phyloP scores from a whole-genome alignment of 495 filamentous ascomycete species.

The Neurospora sp. region DNA sequence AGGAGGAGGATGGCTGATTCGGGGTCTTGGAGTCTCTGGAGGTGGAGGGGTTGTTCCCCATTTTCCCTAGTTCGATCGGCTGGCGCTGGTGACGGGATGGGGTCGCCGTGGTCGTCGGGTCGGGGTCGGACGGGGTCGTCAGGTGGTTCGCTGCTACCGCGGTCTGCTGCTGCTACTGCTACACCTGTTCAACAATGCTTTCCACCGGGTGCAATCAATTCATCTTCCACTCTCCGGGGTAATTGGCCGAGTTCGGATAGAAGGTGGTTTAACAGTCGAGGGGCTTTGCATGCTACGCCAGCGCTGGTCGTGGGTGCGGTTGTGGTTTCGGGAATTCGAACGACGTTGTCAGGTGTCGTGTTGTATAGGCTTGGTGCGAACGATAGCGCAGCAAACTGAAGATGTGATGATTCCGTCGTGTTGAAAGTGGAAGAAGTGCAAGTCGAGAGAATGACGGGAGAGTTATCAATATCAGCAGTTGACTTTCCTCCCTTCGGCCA shows the following conservation, averaged over 20 bases:
- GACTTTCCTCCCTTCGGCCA: neutral
- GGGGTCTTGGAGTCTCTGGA: conserved; percentile 9
- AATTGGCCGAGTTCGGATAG: neutral
- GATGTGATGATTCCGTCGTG: neutral
- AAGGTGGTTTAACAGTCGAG: neutral
- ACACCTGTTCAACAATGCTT: neutral
- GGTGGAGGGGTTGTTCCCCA: conserved; percentile 30
- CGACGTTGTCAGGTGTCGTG: neutral
- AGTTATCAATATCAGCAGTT: neutral
- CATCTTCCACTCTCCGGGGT: neutral
- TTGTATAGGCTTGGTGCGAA: neutral
- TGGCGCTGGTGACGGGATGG: neutral
- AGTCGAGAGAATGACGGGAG: neutral
- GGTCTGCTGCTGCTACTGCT: neutral
- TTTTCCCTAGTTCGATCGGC: conserved; percentile 9
- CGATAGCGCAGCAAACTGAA: neutral
- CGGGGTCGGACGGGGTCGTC: neutral
- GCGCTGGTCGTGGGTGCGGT: neutral
- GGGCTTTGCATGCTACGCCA: neutral
- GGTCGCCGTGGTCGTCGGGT: neutral
- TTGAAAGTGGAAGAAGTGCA: neutral
- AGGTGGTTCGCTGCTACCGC: neutral
- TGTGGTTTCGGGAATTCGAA: neutral
- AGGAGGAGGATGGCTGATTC: conserved; percentile 11
- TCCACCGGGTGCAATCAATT: neutral